Evolutionary conservation across 306 rosid genomes (phyloP), one percentile per base, ranked within the genome.

Genomic region (Acacia crassicarpa): DNA sequence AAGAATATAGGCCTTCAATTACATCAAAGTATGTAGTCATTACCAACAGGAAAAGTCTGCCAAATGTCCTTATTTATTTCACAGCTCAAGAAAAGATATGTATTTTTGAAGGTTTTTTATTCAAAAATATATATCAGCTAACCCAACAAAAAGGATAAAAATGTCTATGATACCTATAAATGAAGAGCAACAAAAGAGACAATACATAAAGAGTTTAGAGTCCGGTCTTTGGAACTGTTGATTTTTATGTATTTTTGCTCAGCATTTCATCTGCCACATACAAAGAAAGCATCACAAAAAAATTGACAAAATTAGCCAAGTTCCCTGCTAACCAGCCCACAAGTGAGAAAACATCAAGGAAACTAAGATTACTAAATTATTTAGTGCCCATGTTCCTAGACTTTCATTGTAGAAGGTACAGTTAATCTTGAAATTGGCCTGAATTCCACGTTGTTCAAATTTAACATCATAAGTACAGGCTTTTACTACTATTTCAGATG

Each of bases 161-260:
- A 83, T 22, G 54, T 74, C 71, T 15, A 79, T 4, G 38, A 54
- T 85, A 88, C 91, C 91, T 88, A 89, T 77, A 88, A 80, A 85
- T 88, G 91, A 68, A 88, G 83, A 78, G 84, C 84, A 53, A 88
- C 91, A 19, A 85, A 48, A 16, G 80, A 88, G 40, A 88, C 38
- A 77, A 88, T 83, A 22, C 85, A 85, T 5, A 88, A 83, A 41
- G 91, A 88, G 74, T 83, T 88, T 83, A 88, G 17, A 35, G 91
- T 85, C 2, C 63, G 65, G 56, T 88, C 87, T 69, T 32, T 85
- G 82, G 91, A 81, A 80, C 87, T 80, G 82, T 88, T 88, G 80
- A 88, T 83, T 85, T n/a, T 68, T 85, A 74, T 44, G 74, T n/a
- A n/a, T 80, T 82, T 88, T 78, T 9, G 91, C 91, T 89, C 91